Evolutionary conservation across 441 rosid species (phyloP).

Genomic region (Mallotus japonicus): DNA sequence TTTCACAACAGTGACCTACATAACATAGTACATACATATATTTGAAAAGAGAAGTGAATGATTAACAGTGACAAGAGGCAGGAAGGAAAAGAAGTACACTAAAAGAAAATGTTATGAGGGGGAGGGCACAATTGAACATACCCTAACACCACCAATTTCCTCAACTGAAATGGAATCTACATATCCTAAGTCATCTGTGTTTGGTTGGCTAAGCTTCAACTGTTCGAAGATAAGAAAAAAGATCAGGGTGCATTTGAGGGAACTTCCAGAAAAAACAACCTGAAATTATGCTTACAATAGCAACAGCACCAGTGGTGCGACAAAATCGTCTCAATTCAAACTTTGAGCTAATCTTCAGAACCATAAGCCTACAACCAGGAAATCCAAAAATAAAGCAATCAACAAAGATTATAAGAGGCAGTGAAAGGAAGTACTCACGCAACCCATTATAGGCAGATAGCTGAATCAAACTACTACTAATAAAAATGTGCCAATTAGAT

Average conservation of each 20-base stretch:
- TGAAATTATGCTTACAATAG: conserved; percentile 52
- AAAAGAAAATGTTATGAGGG: conserved; percentile 15
- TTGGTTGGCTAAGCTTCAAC: conserved; percentile 93
- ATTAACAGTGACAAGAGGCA: conserved; percentile 6
- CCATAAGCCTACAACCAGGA: conserved; percentile 70
- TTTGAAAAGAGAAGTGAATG: background rate
- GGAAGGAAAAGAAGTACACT: background rate
- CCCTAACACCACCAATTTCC: conserved; percentile 98
- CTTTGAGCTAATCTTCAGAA: conserved; percentile 96
- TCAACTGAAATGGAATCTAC: conserved; percentile 86
- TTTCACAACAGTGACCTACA: conserved; percentile 73
- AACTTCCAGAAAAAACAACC: conserved; percentile 10
- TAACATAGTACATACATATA: conserved; percentile 25
- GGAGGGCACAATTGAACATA: conserved; percentile 39
- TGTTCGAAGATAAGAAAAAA: conserved; percentile 33
- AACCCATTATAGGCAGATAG: background rate
- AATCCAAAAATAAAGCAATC: background rate
- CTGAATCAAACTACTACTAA: background rate
- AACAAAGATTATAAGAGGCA: background rate
- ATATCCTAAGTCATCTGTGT: conserved; percentile 85
- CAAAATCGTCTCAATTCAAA: conserved; percentile 97
- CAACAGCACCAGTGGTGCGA: conserved; percentile 94
- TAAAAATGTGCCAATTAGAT: background rate
- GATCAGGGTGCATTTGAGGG: conserved; percentile 10
- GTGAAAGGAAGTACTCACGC: background rate